Conservation (phyloP, 1,139 yeast species). For the Casaregolazyma lundiana region DNA sequence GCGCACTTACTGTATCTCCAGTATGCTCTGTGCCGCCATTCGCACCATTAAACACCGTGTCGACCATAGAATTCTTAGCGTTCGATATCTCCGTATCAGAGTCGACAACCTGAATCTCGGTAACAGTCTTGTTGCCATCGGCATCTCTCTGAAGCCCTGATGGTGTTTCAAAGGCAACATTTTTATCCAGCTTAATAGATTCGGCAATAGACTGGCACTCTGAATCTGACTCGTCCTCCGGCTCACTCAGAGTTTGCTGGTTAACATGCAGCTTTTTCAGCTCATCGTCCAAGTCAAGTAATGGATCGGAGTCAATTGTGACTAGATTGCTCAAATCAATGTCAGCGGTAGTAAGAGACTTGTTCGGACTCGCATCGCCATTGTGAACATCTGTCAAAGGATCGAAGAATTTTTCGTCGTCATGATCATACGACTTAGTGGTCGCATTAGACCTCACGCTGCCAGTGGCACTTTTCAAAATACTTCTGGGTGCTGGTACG, state of each 20-base stretch:
- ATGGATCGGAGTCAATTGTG: conserved; percentile 16
- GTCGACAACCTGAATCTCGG: background rate
- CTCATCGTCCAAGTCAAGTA: conserved; percentile 17
- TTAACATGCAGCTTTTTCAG: background rate
- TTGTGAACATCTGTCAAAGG: background rate
- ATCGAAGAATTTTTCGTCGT: conserved; percentile 1
- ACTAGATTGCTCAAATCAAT: conserved; percentile 13
- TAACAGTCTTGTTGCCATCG: background rate
- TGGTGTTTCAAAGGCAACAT: background rate
- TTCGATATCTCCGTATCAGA: background rate
- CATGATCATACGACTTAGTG: conserved; percentile 7
- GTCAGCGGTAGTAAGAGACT: conserved; percentile 7
- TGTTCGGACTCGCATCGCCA: background rate
- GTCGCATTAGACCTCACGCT: conserved; percentile 4
- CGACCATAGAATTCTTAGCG: background rate
- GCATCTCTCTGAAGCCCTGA: background rate
- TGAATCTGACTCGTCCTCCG: background rate
- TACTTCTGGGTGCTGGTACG: conserved; percentile 22
- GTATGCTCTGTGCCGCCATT: too few relatives aligned
- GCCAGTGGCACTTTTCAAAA: conserved; percentile 22
- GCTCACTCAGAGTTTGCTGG: background rate
- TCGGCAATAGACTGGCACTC: background rate
- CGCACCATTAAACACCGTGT: too few relatives aligned
- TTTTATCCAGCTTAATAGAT: background rate
- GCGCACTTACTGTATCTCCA: background rate